Conservation (phyloP, 2,329 filamentous ascomycete genomes). For the Macrophomina pseudophaseolina region DNA sequence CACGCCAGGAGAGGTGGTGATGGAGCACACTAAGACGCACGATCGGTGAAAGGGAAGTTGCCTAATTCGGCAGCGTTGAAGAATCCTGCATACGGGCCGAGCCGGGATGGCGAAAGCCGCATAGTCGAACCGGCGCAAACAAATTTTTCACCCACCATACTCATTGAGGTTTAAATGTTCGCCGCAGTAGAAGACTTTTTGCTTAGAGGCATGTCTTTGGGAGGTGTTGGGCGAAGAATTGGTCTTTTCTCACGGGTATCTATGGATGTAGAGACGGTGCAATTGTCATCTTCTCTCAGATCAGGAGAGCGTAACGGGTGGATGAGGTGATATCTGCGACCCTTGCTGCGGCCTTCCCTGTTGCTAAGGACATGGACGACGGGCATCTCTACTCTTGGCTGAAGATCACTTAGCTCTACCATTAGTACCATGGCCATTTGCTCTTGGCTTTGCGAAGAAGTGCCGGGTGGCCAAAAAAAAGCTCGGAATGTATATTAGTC, state of each 20-base stretch:
- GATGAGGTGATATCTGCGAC: constrained; percentile 16
- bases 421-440: background rate
- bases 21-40: constrained; percentile 33
- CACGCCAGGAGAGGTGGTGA: constrained; percentile 34
- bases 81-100: constrained; percentile 17
- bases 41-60: constrained; percentile 27
- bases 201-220: constrained; percentile 1
- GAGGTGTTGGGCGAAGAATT: background rate
- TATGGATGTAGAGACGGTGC: background rate
- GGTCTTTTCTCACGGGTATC: background rate
- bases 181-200: background rate
- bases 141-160: background rate
- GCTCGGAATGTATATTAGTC: constrained; percentile 5
- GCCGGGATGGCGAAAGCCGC: constrained; percentile 19
- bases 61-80: constrained; percentile 12
- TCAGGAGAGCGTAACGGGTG: constrained; percentile 14
- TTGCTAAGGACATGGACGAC: constrained; percentile 10
- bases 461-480: background rate
- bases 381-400: constrained; percentile 10
- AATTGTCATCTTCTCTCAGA: background rate
- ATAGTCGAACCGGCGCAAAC: background rate
- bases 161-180: background rate
- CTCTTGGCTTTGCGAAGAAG: constrained; percentile 17
- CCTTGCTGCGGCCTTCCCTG: background rate
- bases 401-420: constrained; percentile 2